phyloP scores from a whole-genome alignment of 1,139 yeast species.

The Tardiomyces depauwii region DNA sequence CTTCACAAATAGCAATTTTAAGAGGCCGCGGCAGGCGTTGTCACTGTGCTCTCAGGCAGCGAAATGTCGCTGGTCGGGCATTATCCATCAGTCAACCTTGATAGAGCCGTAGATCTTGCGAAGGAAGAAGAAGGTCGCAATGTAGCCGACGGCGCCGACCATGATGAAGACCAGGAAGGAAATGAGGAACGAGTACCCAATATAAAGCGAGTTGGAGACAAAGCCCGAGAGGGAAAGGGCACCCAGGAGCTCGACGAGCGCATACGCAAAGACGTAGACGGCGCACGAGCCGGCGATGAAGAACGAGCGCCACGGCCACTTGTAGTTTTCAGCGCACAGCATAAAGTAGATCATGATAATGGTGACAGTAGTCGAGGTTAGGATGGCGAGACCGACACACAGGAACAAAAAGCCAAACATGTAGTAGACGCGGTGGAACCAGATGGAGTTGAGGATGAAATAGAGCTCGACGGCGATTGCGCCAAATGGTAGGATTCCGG shows the following conservation, averaged over 20 bases:
- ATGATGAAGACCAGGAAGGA: slow-evolving; percentile 64
- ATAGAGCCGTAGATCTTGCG: slow-evolving; percentile 73
- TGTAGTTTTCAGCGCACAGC: slow-evolving; percentile 82
- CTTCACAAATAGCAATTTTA: too few relatives aligned
- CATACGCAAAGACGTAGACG: slow-evolving; percentile 72
- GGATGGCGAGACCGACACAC: slow-evolving; percentile 69
- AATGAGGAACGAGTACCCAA: slow-evolving; percentile 75
- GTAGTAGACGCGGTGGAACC: slow-evolving; percentile 91
- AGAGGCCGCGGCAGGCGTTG: too few relatives aligned
- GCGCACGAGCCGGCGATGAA: slow-evolving; percentile 87
- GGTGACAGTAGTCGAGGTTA: slow-evolving; percentile 76
- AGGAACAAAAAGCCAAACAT: slow-evolving; percentile 96
- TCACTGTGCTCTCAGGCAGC: too few relatives aligned
- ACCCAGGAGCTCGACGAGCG: slow-evolving; percentile 40
- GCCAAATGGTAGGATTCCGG: slow-evolving; percentile 93
- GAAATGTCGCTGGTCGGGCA: too few relatives aligned
- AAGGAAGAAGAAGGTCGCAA: slow-evolving; percentile 63
- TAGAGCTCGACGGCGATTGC: slow-evolving; percentile 92
- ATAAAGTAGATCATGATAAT: slow-evolving; percentile 74
- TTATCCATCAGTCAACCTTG: slow-evolving; percentile 74
- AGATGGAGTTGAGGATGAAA: slow-evolving; percentile 73
- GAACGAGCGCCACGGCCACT: slow-evolving; percentile 96
- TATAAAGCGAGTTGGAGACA: slow-evolving; percentile 64
- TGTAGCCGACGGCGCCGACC: slow-evolving; percentile 83
- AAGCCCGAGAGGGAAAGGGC: slow-evolving; percentile 64